Base-by-base conservation (phyloP, 441 rosid species). In the Populus hybrid region DNA sequence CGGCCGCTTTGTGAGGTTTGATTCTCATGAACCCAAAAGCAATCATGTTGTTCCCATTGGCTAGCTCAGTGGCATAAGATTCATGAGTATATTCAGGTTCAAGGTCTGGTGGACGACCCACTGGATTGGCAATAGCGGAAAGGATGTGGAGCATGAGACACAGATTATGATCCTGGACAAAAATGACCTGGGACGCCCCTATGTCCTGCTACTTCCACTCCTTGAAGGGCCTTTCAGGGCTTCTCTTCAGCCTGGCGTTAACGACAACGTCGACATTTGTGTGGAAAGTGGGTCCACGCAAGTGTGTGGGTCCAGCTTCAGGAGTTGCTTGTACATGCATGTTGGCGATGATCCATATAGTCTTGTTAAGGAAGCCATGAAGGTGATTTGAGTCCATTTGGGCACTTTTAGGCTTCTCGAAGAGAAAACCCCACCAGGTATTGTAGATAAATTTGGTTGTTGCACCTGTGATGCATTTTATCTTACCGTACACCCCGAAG, bases 101-200 rank as follows among this genome's bases (percentile, higher is more conserved):
- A 95, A 95, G 83, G 95, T 92, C 72, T 93, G 98, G 98, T 95
- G 98, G 98, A 95, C 98, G 0, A 92, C 99, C 74, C 99, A 87
- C 28, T 93, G 98, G 99, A 89, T 88, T 30, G 98, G 99, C 0
- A 87, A 90, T 10, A 88, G 84, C 7, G 99, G 97, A 6, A 11
- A 79, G 10, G 99, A 95, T 79, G 84, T 93, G 21, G 90, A 95
- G 76, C 81, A 84, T 57, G 99, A 95, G 85, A 93, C 98, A 10
- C 98, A 93, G 70, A 86, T 93, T 72, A 80, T 90, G 35, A 78
- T 93, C 24, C 92, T 93, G 3, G 90, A 91, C 16, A 76, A 77
- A 1, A 81, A 87, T 3, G 86, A 82, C 35, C 72, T 79, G 11
- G 89, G 86, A 40, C 86, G 97, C 3, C 98, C 99, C 10, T 91